Conservation (phyloP, 2,329 filamentous ascomycete genomes). For the Fusarium brevicatenulatum region DNA sequence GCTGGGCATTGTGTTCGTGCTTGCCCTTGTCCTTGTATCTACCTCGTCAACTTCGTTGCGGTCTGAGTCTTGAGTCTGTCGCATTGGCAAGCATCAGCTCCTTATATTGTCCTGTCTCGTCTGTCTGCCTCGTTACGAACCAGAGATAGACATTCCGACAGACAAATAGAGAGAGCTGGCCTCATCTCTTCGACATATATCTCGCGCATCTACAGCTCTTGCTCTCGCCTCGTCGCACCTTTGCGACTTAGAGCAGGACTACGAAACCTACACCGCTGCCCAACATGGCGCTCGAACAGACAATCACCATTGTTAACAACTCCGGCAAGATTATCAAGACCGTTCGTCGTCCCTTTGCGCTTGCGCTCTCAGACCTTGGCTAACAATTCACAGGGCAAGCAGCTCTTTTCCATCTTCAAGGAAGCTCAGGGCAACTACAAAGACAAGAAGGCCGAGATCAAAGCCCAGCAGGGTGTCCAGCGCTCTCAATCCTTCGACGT, state of each 20-base stretch:
- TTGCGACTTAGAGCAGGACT: constrained; percentile 14
- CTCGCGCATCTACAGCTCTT: constrained; percentile 1
- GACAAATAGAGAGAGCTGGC: constrained; percentile 40
- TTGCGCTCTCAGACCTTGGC: background rate
- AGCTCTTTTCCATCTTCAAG: constrained; percentile 89
- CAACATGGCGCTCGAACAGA: constrained; percentile 67
- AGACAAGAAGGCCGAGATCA: constrained; percentile 86
- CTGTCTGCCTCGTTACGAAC: constrained; percentile 14
- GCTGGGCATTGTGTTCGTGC: constrained; percentile 13
- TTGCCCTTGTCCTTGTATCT: constrained; percentile 1
- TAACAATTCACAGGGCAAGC: constrained; percentile 75
- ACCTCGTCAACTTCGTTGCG: constrained; percentile 22
- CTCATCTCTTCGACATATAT: constrained; percentile 27
- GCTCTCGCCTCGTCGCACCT: background rate
- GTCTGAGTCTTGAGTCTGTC: constrained; percentile 14
- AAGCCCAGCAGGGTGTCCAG: constrained; percentile 68
- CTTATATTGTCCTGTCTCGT: constrained; percentile 1
- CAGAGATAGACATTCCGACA: constrained; percentile 10
- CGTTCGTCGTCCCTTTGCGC: constrained; percentile 61
- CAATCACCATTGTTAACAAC: constrained; percentile 88
- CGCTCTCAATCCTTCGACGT: constrained; percentile 69
- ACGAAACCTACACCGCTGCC: constrained; percentile 22
- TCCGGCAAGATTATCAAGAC: constrained; percentile 92
- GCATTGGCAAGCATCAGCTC: constrained; percentile 18
- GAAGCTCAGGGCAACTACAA: constrained; percentile 89